Conservation (phyloP, 306 rosid genomes). For the Chamaecrista fasciculata region DNA sequence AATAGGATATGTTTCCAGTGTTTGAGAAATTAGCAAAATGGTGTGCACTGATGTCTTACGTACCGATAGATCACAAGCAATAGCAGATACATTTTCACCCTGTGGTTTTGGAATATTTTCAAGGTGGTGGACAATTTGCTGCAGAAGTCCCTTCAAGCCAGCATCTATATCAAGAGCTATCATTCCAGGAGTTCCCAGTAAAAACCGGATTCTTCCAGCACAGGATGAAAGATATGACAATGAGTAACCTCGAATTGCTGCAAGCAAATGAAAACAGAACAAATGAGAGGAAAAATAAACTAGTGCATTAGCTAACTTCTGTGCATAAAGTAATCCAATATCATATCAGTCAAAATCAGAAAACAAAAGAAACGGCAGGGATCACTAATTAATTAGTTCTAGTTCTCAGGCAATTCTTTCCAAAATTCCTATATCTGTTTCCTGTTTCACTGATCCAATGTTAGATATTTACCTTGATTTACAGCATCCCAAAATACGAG, state of each 20-base stretch:
- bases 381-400: not conserved
- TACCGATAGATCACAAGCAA: conserved; percentile 86
- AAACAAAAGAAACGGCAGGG: not conserved
- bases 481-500: not conserved
- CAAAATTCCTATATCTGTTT: not conserved
- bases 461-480: conserved; percentile 13
- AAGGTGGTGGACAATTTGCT: conserved; percentile 80
- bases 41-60: conserved; percentile 41
- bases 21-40: conserved; percentile 18
- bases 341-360: not conserved
- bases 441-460: conserved; percentile 1
- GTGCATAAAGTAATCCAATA: not conserved
- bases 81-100: conserved; percentile 88
- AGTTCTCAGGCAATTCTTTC: conserved; percentile 7
- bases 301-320: not conserved
- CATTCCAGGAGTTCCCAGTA: conserved; percentile 95
- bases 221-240: conserved; percentile 91
- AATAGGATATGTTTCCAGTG: conserved; percentile 1
- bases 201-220: conserved; percentile 91
- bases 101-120: conserved; percentile 92
- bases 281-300: conserved; percentile 1
- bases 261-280: conserved; percentile 37
- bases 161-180: conserved; percentile 96
- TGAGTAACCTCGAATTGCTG: conserved; percentile 97
- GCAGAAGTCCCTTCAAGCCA: conserved; percentile 71